These are phyloP conservation scores for Leccinum variabile DNA, from an alignment of 1,284 basidiomycete species.

Conservation along the genomic window DNA sequence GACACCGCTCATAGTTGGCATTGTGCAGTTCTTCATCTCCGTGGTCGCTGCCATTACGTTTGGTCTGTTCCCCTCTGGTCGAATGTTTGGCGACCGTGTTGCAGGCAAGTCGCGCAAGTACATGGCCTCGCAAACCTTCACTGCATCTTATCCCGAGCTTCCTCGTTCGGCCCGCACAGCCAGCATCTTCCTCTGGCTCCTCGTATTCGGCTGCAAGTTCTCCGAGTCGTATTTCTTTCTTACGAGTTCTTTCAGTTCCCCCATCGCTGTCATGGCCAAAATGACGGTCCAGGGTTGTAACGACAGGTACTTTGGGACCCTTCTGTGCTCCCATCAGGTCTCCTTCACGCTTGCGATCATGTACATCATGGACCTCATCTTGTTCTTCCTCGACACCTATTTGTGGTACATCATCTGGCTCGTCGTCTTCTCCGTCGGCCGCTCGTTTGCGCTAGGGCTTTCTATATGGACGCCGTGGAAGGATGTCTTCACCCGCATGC, in stretches of 20 bases:
- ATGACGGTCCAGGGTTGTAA: constrained; percentile 86
- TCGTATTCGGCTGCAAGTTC: constrained; percentile 78
- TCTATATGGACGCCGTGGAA: constrained; percentile 98
- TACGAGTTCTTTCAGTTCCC: constrained; percentile 76
- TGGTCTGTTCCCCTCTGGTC: constrained; percentile 81
- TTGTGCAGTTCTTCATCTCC: too few relatives aligned
- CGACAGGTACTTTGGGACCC: constrained; percentile 78
- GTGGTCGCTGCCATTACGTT: constrained; percentile 73
- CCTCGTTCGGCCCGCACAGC: constrained; percentile 67
- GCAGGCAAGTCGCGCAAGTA: constrained; percentile 93
- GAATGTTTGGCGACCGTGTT: constrained; percentile 95
- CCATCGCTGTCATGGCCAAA: constrained; percentile 78
- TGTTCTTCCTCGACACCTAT: constrained; percentile 98
- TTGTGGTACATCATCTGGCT: constrained; percentile 98
- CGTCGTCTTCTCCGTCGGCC: constrained; percentile 88
- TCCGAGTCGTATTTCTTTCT: constrained; percentile 92
- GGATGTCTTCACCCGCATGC: constrained; percentile 91
- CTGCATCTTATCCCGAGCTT: constrained; percentile 87
- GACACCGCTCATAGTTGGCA: too few relatives aligned
- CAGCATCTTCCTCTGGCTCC: constrained; percentile 83
- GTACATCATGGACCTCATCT: constrained; percentile 92
- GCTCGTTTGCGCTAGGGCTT: constrained; percentile 87
- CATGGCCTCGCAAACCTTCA: constrained; percentile 95
- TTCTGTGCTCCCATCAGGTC: constrained; percentile 85
- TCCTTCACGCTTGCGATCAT: constrained; percentile 91